phyloP scores from a whole-genome alignment of 2,329 filamentous ascomycete species.

The Sarocladium strictum region DNA sequence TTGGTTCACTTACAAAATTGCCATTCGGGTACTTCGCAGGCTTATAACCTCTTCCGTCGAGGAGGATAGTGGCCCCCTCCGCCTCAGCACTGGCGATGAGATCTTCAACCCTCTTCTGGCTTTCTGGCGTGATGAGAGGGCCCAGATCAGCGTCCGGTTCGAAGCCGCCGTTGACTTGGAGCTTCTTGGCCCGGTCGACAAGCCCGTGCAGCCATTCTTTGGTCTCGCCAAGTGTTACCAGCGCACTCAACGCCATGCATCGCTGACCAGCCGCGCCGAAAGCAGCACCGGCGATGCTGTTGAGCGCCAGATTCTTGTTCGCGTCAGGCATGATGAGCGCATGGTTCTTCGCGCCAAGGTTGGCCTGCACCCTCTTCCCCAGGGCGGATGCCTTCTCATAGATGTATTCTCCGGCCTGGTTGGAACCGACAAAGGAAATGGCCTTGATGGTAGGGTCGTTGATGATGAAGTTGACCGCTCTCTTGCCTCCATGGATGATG shows the following conservation, averaged over 20 bases:
- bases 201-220: conserved; percentile 71
- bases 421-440: conserved; percentile 72
- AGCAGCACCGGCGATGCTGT: conserved; percentile 72
- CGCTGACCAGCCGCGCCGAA: conserved; percentile 76
- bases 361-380: conserved; percentile 77
- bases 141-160: conserved; percentile 69
- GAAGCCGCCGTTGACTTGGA: conserved; percentile 70
- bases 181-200: conserved; percentile 61
- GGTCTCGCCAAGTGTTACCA: conserved; percentile 71
- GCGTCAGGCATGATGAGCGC: conserved; percentile 71
- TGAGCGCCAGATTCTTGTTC: conserved; percentile 75
- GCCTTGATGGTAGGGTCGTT: conserved; percentile 76
- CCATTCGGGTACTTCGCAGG: conserved; percentile 70
- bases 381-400: conserved; percentile 66
- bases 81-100: conserved; percentile 67
- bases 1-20: conserved; percentile 38
- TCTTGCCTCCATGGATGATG: conserved; percentile 67
- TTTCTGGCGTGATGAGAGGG: conserved; percentile 68
- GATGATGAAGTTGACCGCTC: conserved; percentile 73
- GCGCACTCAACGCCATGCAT: conserved; percentile 74
- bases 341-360: conserved; percentile 79
- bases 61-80: conserved; percentile 68
- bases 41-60: conserved; percentile 69
- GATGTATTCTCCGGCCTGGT: conserved; percentile 79
- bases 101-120: conserved; percentile 65